Percentiles rank a stretch among this genome's conserved stretches.
Conservation (phyloP, 164 flowering plant genomes). For the Santalum album region DNA sequence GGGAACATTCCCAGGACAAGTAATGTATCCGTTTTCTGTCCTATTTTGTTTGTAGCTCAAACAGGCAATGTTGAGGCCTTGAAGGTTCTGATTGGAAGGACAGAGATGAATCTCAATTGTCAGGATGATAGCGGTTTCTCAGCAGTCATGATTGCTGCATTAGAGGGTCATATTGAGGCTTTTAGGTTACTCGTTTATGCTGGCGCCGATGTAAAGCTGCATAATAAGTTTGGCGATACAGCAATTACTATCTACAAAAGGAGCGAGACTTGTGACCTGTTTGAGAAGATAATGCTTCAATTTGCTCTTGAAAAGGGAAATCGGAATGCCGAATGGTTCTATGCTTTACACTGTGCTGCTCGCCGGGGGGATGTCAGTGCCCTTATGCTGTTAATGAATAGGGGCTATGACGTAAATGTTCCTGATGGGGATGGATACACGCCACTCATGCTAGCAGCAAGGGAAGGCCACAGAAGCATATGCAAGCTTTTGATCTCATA, state of each 20-base stretch:
- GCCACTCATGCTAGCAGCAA: slow-evolving; percentile 73
- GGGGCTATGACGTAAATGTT: slow-evolving; percentile 49
- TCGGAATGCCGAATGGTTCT: slow-evolving; percentile 34
- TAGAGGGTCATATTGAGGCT: slow-evolving; percentile 52
- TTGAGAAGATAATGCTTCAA: slow-evolving; percentile 68
- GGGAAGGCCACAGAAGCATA: slow-evolving; percentile 41
- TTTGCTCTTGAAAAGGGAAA: slow-evolving; percentile 47
- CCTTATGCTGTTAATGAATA: slow-evolving; percentile 31
- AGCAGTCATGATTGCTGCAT: slow-evolving; percentile 48
- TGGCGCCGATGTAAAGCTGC: slow-evolving; percentile 56
- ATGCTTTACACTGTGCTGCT: slow-evolving; percentile 62
- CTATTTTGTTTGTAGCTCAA: slow-evolving; percentile 42
- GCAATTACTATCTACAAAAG: slow-evolving; percentile 33
- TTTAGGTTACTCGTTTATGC: slow-evolving; percentile 57
- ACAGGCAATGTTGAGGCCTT: slow-evolving; percentile 42
- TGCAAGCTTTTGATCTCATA: slow-evolving; percentile 40
- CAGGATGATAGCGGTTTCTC: slow-evolving; percentile 57
- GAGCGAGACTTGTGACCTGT: slow-evolving; percentile 27
- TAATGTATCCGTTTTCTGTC: slow-evolving; percentile 38
- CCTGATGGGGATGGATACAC: slow-evolving; percentile 54
- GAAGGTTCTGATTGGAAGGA: slow-evolving; percentile 27
- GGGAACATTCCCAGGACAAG: slow-evolving; percentile 35
- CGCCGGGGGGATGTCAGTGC: slow-evolving; percentile 50
- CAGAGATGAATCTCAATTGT: slow-evolving; percentile 29
- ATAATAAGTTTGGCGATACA: slow-evolving; percentile 38